These are phyloP conservation scores for Pseudogymnoascus sp. DNA, from an alignment of 2,329 filamentous ascomycete genomes.

Conservation along the genomic window DNA sequence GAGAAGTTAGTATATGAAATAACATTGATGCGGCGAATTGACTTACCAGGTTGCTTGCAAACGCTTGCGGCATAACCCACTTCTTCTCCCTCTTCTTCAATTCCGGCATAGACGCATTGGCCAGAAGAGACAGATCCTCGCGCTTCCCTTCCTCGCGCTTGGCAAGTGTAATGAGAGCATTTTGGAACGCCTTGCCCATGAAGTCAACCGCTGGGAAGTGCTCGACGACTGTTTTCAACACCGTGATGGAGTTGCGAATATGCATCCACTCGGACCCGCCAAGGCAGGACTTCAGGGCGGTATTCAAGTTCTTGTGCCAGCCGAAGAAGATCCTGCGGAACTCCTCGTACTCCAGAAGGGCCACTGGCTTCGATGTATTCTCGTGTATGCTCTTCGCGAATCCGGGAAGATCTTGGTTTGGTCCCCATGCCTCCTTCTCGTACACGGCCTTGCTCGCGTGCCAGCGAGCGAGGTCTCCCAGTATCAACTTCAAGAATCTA, in stretches of 20 bases:
- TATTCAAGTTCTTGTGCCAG: conserved; percentile 80
- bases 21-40: background rate
- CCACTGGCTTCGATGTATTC: conserved; percentile 56
- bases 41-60: conserved; percentile 56
- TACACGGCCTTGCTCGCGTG: conserved; percentile 69
- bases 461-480: conserved; percentile 77
- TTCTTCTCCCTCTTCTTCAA: conserved; percentile 57
- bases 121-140: conserved; percentile 67
- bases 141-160: conserved; percentile 56
- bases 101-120: conserved; percentile 62
- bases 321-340: conserved; percentile 80
- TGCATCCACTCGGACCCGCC: conserved; percentile 90
- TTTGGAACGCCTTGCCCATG: conserved; percentile 63
- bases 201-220: conserved; percentile 85
- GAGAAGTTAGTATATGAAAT: conserved; percentile 24
- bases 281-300: conserved; percentile 73
- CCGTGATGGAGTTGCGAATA: conserved; percentile 87
- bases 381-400: conserved; percentile 68
- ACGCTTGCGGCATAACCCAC: conserved; percentile 70
- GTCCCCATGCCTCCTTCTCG: conserved; percentile 72
- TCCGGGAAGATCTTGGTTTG: conserved; percentile 59
- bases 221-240: conserved; percentile 72
- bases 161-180: conserved; percentile 58
- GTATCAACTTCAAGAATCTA: conserved; percentile 73
- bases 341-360: conserved; percentile 72